A percentile compares a stretch with the other conserved stretches of the same genome.
phyloP scores from a whole-genome alignment of 176 grass and related monocot genomes.

The Carex parvula region DNA sequence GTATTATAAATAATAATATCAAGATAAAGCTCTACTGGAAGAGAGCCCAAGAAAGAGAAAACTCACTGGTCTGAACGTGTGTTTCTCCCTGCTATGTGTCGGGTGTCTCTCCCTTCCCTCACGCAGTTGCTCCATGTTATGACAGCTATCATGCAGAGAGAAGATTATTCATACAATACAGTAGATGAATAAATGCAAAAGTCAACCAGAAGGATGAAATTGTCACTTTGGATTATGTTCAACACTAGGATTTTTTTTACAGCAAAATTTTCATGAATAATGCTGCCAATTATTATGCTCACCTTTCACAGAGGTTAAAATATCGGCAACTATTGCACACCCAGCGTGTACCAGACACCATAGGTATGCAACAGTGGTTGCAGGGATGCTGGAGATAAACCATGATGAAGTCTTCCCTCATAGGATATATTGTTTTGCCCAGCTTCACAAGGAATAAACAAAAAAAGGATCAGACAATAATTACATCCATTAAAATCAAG shows the following conservation, averaged over 20 bases:
- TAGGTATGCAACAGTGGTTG: slow-evolving; percentile 77
- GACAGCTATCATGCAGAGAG: slow-evolving; percentile 53
- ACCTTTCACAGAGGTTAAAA: slow-evolving; percentile 90
- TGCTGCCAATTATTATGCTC: slow-evolving; percentile 30
- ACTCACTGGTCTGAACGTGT: slow-evolving; percentile 79
- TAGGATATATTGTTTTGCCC: slow-evolving; percentile 89
- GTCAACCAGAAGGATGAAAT: background rate
- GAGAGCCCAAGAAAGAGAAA: background rate
- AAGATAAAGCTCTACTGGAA: slow-evolving; percentile 9
- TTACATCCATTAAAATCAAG: slow-evolving; percentile 14
- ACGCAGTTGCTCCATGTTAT: slow-evolving; percentile 55
- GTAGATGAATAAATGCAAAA: background rate
- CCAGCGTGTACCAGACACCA: slow-evolving; percentile 90
- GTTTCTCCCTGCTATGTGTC: slow-evolving; percentile 64
- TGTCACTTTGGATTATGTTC: background rate
- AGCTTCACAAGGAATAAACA: slow-evolving; percentile 59
- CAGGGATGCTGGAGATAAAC: slow-evolving; percentile 94
- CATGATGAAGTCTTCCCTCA: slow-evolving; percentile 99
- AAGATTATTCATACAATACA: slow-evolving; percentile 7
- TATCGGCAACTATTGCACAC: slow-evolving; percentile 81
- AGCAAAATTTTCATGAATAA: background rate
- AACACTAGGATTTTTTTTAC: background rate
- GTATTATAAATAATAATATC: background rate
- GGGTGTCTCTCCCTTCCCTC: slow-evolving; percentile 86
- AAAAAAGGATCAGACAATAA: slow-evolving; percentile 21